Conservation (phyloP, 441 rosid genomes). For the Sinapis alba region DNA sequence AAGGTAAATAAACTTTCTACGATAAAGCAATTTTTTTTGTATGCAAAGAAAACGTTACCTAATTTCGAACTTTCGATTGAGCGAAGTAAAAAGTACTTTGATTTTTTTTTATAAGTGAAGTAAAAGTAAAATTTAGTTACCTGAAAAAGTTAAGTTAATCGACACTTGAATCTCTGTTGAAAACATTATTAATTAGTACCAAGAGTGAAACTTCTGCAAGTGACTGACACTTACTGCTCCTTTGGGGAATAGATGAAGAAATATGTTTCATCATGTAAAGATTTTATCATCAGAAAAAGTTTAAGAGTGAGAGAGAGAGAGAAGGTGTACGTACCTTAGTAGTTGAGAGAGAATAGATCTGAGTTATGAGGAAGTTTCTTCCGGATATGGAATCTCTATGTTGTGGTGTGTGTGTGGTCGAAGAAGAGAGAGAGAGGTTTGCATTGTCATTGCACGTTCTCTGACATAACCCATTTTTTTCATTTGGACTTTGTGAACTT, state of each 20-base stretch:
- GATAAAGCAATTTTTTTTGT: not conserved
- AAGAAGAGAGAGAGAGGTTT: slow-evolving; percentile 19
- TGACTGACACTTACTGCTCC: slow-evolving; percentile 25
- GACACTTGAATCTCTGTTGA: slow-evolving; percentile 1
- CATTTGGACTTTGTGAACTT: not conserved
- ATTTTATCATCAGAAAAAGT: slow-evolving; percentile 19
- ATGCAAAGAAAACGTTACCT: not conserved
- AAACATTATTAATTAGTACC: slow-evolving; percentile 12
- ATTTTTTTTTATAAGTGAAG: too few species aligned
- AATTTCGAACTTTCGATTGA: not conserved
- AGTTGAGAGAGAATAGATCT: slow-evolving; percentile 17
- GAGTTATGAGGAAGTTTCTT: slow-evolving; percentile 18
- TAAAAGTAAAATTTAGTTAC: slow-evolving; percentile 1
- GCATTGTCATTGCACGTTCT: slow-evolving; percentile 40
- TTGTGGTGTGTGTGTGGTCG: slow-evolving; percentile 14
- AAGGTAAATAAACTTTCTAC: not conserved
- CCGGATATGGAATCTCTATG: slow-evolving; percentile 37
- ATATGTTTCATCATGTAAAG: slow-evolving; percentile 25
- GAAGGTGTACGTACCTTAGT: slow-evolving; percentile 15
- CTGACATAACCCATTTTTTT: slow-evolving; percentile 25
- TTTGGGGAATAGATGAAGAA: slow-evolving; percentile 12
- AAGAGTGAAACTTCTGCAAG: slow-evolving; percentile 26
- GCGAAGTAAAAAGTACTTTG: not conserved
- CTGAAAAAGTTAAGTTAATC: slow-evolving; percentile 32
- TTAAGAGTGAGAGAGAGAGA: slow-evolving; percentile 17